Evolutionary conservation across 2,329 filamentous ascomycete species (phyloP).

Genomic region (Juglanconis oblonga): DNA sequence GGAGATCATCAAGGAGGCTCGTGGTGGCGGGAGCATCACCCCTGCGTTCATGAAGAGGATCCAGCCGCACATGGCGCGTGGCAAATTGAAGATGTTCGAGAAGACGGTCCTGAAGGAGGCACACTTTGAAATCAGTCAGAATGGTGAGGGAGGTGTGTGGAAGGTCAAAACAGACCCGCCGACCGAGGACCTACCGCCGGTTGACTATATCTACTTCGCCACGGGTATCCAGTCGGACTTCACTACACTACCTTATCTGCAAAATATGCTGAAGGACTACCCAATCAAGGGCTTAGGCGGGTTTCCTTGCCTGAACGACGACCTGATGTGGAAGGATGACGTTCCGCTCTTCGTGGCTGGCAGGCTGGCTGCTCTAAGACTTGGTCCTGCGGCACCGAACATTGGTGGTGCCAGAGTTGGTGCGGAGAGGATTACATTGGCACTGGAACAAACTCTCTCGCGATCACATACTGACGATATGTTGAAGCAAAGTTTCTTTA

Average conservation of each 20-base stretch:
- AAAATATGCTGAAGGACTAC: constrained; percentile 54
- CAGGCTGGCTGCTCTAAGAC: constrained; percentile 61
- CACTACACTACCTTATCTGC: constrained; percentile 56
- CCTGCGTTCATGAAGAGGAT: constrained; percentile 66
- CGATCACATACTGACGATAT: neutral
- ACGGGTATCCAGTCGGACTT: constrained; percentile 69
- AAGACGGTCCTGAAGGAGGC: constrained; percentile 54
- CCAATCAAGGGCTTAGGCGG: constrained; percentile 64
- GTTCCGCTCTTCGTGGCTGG: constrained; percentile 73
- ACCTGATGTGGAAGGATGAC: constrained; percentile 71
- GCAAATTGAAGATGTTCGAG: constrained; percentile 53
- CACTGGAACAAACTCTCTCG: constrained; percentile 56
- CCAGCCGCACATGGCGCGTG: constrained; percentile 52
- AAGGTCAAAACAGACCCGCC: constrained; percentile 50
- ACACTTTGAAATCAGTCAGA: constrained; percentile 42
- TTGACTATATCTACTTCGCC: constrained; percentile 73
- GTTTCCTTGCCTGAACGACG: constrained; percentile 70
- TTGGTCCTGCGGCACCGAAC: constrained; percentile 72
- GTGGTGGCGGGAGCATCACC: constrained; percentile 75
- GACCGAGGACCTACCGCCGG: constrained; percentile 48
- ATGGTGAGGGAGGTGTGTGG: constrained; percentile 33
- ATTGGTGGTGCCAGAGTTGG: constrained; percentile 70
- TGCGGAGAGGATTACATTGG: constrained; percentile 72
- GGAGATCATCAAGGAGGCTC: constrained; percentile 62
- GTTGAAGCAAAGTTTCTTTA: constrained; percentile 21